Base-by-base conservation (phyloP, 805 yeast genomes). In the Myxozyma kluyveri region DNA sequence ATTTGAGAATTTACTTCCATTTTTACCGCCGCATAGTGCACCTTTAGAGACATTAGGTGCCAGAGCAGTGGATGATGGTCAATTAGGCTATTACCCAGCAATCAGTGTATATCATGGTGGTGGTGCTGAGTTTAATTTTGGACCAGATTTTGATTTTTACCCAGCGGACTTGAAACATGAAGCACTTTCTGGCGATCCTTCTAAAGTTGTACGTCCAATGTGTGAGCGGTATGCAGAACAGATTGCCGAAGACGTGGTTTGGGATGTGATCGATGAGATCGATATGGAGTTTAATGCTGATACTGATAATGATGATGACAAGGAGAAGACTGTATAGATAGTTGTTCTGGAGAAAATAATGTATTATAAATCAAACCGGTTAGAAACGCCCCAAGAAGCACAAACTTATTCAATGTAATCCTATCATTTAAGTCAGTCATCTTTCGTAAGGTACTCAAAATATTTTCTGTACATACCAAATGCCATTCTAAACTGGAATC, bases 71-170 rank as follows among this genome's bases (percentile, higher is more conserved):
- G 95, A 93, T 65, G 96, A 93, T 65, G 96, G 96, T 0, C 72
- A 80, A 39, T 69, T 88, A 49, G 99, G 98, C 0, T 93, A 93
- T 66, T 93, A 83, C 69, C 98, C 99, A 1, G 87, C 89, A 72
- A 75, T 88, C 31, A 86, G 96, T 49, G 86, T 85, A 23, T 93
- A 80, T 65, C 81, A 80, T 59, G 84, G 84, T 2, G 98, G 98
- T 0, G 71, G 77, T 7, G 95, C 87, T 3, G 72, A 78, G 53
- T 67, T 91, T 50, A 82, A 86, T 57, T 75, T 88, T 2, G 86
- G 89, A 0, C 84, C 88, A 0, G 73, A 81, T 10, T 77, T 89
- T 60, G 72, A 74, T 54, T 73, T 61, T 47, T 68, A 70, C 12
- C 79, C 83, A 4, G 60, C 54, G 1, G 63, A 56, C 18, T 24